Percentiles rank a stretch among this genome's conserved stretches.
phyloP scores from a whole-genome alignment of 805 yeast species.

The Novakomyces olei region DNA sequence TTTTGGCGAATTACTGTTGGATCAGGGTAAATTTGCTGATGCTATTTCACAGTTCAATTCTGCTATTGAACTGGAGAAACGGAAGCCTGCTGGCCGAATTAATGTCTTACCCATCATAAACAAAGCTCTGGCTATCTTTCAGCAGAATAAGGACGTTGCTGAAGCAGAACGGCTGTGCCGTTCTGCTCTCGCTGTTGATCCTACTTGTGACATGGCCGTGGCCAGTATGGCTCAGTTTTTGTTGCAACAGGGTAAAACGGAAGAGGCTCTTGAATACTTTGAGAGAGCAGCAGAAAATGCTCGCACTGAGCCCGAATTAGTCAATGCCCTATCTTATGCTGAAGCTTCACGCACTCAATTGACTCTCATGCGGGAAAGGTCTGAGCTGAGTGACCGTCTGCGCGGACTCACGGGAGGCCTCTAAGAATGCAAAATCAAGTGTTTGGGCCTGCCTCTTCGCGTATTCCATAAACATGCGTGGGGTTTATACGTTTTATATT shows the following conservation, averaged over 20 bases:
- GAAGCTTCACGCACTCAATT: conserved; percentile 85
- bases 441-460: no score
- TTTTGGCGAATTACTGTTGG: conserved; percentile 82
- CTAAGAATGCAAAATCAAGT: no score
- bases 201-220: conserved; percentile 72
- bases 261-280: conserved; percentile 60
- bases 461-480: no score
- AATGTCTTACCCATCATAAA: conserved; percentile 80
- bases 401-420: background rate
- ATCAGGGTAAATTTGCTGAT: conserved; percentile 44
- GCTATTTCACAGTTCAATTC: conserved; percentile 71
- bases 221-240: conserved; percentile 80
- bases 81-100: conserved; percentile 36
- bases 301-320: conserved; percentile 65
- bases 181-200: conserved; percentile 61
- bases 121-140: conserved; percentile 44
- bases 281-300: conserved; percentile 66
- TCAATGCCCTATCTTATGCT: conserved; percentile 74
- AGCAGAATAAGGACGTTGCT: conserved; percentile 21
- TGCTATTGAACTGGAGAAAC: conserved; percentile 29
- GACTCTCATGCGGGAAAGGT: conserved; percentile 24
- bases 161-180: conserved; percentile 45
- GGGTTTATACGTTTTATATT: no score
- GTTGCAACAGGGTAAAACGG: conserved; percentile 60
- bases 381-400: conserved; percentile 10